Percentiles rank a stretch among this genome's conserved stretches.
Evolutionary conservation across 257 asterid genomes (phyloP).

Genomic region (Nemophila menziesii): DNA sequence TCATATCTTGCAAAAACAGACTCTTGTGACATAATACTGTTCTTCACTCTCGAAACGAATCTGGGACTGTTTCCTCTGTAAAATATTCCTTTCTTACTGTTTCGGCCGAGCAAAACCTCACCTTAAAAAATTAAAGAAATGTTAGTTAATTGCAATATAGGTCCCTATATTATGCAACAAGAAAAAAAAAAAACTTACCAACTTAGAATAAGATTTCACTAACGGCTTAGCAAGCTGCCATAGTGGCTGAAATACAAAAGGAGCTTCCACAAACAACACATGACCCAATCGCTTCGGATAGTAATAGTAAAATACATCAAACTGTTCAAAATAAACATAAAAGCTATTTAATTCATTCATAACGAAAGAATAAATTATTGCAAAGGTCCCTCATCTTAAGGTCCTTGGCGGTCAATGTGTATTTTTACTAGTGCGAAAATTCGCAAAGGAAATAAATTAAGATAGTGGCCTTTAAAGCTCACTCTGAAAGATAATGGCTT

Average conservation of each 20-base stretch:
- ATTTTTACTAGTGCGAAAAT: not conserved
- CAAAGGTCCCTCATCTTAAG: not conserved
- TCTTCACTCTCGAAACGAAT: conserved; percentile 32
- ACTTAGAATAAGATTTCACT: conserved; percentile 67
- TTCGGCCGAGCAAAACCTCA: conserved; percentile 62
- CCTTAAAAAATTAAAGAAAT: conserved; percentile 28
- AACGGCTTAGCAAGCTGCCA: conserved; percentile 84
- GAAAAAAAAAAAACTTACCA: conserved; percentile 36
- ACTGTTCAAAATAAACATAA: conserved; percentile 30
- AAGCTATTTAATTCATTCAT: not conserved
- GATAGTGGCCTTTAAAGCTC: no score
- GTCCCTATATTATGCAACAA: not conserved
- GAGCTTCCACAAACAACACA: conserved; percentile 83
- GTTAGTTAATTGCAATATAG: no score
- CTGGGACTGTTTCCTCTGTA: conserved; percentile 48
- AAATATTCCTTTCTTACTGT: conserved; percentile 47
- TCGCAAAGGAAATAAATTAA: no score
- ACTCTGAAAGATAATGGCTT: no score
- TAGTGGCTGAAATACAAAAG: conserved; percentile 77
- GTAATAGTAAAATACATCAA: conserved; percentile 77
- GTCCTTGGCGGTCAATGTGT: no score
- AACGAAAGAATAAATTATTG: not conserved
- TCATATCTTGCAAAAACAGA: not conserved
- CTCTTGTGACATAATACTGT: not conserved
- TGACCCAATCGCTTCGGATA: conserved; percentile 73